Percentiles rank a stretch among this genome's conserved stretches.
These are phyloP conservation scores for Ciborinia camelliae DNA, from an alignment of 2,329 filamentous ascomycete species.

Conservation along the genomic window DNA sequence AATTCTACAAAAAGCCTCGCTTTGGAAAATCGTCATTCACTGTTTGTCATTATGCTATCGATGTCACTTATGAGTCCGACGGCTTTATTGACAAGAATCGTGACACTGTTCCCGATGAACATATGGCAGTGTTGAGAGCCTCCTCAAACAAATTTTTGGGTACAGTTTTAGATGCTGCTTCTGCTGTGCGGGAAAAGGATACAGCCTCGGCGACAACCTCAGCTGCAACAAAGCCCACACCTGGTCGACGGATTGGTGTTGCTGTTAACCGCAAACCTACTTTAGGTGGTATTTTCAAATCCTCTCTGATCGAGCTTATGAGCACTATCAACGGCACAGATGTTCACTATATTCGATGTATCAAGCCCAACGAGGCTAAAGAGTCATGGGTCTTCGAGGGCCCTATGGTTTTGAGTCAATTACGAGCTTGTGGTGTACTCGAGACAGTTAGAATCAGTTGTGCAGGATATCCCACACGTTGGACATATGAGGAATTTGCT, in stretches of 20 bases:
- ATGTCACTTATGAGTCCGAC: constrained; percentile 98
- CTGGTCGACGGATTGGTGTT: constrained; percentile 82
- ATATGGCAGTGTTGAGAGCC: constrained; percentile 85
- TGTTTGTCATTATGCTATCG: constrained; percentile 95
- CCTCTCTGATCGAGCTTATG: constrained; percentile 97
- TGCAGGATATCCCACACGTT: constrained; percentile 93
- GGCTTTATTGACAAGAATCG: constrained; percentile 99
- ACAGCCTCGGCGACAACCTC: constrained; percentile 55
- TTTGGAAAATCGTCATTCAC: constrained; percentile 98
- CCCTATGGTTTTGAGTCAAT: constrained; percentile 95
- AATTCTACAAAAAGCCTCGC: constrained; percentile 97
- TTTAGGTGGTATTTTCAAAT: constrained; percentile 97
- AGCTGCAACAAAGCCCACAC: constrained; percentile 73
- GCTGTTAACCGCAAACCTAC: constrained; percentile 96
- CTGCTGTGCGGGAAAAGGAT: constrained; percentile 87
- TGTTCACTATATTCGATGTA: constrained; percentile 98
- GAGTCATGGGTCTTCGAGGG: constrained; percentile 97
- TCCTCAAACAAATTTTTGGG: constrained; percentile 83
- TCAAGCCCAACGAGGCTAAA: constrained; percentile 98
- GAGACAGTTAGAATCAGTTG: constrained; percentile 98
- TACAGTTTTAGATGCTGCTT: constrained; percentile 80
- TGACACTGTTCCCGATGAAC: constrained; percentile 97
- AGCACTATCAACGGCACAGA: constrained; percentile 96
- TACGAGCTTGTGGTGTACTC: constrained; percentile 96
- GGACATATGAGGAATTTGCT: constrained; percentile 99